Percentiles rank a stretch among this genome's conserved stretches.
phyloP scores from a whole-genome alignment of 2,329 filamentous ascomycete genomes.

The Tolypocladium sp. region DNA sequence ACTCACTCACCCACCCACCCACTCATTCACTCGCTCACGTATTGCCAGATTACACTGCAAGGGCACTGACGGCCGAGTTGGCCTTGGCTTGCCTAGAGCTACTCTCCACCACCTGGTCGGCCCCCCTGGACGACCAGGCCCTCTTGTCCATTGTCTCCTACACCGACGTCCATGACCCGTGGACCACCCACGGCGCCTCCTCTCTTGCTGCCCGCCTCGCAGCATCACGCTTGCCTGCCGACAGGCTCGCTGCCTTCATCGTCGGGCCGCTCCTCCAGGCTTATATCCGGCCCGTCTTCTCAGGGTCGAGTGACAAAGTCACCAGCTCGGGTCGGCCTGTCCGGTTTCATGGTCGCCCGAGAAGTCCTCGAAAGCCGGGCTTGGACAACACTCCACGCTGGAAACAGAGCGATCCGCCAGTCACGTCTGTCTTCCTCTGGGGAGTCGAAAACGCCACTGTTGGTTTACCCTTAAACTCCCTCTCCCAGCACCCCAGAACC shows the following conservation, averaged over 20 bases:
- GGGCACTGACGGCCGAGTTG: conserved; percentile 12
- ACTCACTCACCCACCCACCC: neutral
- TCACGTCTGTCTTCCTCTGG: conserved; percentile 4
- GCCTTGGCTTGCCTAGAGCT: conserved; percentile 17
- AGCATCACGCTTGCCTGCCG: conserved; percentile 11
- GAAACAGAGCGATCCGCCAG: neutral
- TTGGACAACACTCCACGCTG: neutral
- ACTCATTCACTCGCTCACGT: neutral
- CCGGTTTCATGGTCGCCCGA: conserved; percentile 9
- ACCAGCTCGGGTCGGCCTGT: conserved; percentile 19
- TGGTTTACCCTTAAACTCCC: neutral
- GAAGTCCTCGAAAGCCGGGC: neutral
- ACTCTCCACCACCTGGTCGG: conserved; percentile 8
- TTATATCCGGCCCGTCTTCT: conserved; percentile 61
- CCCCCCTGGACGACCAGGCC: conserved; percentile 6
- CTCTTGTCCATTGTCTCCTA: conserved; percentile 23
- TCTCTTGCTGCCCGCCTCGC: conserved; percentile 23
- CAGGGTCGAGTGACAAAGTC: conserved; percentile 36
- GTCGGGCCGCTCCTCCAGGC: conserved; percentile 48
- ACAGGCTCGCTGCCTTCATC: conserved; percentile 28
- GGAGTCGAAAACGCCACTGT: conserved; percentile 5
- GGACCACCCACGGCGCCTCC: conserved; percentile 25
- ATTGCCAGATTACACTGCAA: neutral
- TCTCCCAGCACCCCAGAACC: neutral
- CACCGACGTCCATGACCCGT: conserved; percentile 22